Evolutionary conservation across 768 basidiomycete species (phyloP).

Genomic region (Asterophora parasitica): DNA sequence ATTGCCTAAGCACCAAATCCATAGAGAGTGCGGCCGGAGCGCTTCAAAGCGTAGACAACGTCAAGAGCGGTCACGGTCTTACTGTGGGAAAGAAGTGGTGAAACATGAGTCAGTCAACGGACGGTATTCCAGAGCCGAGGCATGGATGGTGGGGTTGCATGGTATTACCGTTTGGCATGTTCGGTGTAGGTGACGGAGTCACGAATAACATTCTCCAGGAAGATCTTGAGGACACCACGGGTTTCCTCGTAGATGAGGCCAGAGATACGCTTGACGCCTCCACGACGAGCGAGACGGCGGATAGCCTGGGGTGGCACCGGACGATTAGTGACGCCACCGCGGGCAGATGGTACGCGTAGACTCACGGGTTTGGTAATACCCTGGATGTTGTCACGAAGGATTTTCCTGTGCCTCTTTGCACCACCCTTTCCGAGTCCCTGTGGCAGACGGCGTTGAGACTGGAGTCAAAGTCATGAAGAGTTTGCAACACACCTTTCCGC

Average conservation of each 20-base stretch:
- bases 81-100: constrained; percentile 26
- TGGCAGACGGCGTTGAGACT: constrained; percentile 7
- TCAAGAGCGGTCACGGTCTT: constrained; percentile 88
- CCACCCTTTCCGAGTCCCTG: constrained; percentile 78
- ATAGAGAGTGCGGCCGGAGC: constrained; percentile 74
- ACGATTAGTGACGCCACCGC: constrained; percentile 4
- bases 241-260: constrained; percentile 81
- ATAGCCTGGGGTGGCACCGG: constrained; percentile 56
- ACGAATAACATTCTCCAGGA: constrained; percentile 52
- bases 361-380: constrained; percentile 35
- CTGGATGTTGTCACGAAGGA: constrained; percentile 79
- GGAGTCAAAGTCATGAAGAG: neutral
- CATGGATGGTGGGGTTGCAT: neutral
- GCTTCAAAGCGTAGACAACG: constrained; percentile 72
- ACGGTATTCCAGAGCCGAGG: neutral
- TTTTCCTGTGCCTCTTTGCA: constrained; percentile 77
- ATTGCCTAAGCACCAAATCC: constrained; percentile 66
- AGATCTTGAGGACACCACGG: constrained; percentile 74
- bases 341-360: neutral
- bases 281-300: constrained; percentile 79
- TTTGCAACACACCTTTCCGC: constrained; percentile 53
- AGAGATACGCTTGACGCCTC: constrained; percentile 78
- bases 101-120: constrained; percentile 10
- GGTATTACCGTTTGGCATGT: constrained; percentile 71
- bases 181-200: constrained; percentile 74